Evolutionary conservation across 805 yeast species (phyloP).

Genomic region (Scheffersomyces spartinae): DNA sequence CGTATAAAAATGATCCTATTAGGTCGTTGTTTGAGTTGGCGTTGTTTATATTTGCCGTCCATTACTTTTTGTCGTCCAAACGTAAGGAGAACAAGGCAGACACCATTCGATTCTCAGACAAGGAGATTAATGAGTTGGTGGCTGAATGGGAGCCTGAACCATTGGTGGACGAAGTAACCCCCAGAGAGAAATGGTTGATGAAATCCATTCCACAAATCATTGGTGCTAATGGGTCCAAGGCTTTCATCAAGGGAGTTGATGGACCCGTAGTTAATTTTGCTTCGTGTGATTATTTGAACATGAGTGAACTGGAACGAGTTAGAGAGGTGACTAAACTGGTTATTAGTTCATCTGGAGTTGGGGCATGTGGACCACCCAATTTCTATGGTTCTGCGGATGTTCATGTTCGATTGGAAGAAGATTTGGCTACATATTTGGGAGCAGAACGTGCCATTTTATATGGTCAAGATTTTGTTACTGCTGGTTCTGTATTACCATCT

Average conservation of each 20-base stretch:
- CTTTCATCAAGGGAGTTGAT: conserved; percentile 19
- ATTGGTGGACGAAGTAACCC: conserved; percentile 44
- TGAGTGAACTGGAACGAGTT: conserved; percentile 39
- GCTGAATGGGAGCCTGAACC: conserved; percentile 93
- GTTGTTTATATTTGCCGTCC: conserved; percentile 68
- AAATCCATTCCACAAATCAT: conserved; percentile 50
- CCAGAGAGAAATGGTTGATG: conserved; percentile 49
- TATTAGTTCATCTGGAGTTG: conserved; percentile 74
- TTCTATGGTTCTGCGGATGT: conserved; percentile 93
- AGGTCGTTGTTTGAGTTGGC: conserved; percentile 74
- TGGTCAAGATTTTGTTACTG: conserved; percentile 86
- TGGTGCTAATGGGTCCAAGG: conserved; percentile 38
- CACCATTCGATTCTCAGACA: conserved; percentile 43
- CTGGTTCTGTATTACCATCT: conserved; percentile 83
- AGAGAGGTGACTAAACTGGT: conserved; percentile 42
- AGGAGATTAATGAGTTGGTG: conserved; percentile 72
- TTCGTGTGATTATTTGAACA: conserved; percentile 58
- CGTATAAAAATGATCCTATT: conserved; percentile 89
- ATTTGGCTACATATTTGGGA: conserved; percentile 63
- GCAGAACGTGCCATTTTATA: conserved; percentile 73
- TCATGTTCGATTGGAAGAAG: conserved; percentile 70
- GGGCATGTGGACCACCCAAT: conserved; percentile 98
- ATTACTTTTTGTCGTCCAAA: conserved; percentile 71
- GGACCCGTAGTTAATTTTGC: conserved; percentile 51
- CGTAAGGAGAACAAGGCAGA: conserved; percentile 67